Percentiles rank a stretch among this genome's conserved stretches.
Evolutionary conservation across 805 yeast species (phyloP).

Genomic region (Wickerhamomyces ciferrii): DNA sequence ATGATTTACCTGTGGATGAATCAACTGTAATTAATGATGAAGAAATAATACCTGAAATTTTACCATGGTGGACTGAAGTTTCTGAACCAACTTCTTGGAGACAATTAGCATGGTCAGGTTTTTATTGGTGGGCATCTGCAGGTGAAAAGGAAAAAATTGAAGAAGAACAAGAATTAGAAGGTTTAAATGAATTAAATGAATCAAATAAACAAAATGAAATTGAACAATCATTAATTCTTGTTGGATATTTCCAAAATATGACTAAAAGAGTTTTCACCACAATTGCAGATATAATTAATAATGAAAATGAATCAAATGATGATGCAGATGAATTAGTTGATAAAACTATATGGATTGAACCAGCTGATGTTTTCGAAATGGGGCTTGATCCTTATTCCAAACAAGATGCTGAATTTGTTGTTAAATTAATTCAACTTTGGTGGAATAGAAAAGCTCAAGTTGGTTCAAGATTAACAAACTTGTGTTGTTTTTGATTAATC

Average conservation of each 20-base stretch:
- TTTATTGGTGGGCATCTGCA: constrained; percentile 86
- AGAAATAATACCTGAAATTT: neutral
- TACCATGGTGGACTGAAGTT: constrained; percentile 39
- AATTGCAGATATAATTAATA: constrained; percentile 31
- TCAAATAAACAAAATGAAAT: constrained; percentile 16
- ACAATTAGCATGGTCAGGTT: constrained; percentile 61
- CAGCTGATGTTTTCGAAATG: constrained; percentile 47
- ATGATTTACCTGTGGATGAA: neutral
- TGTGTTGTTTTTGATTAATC: constrained; percentile 26
- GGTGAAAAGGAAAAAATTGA: constrained; percentile 49
- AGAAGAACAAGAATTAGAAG: constrained; percentile 36
- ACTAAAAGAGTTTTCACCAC: constrained; percentile 37
- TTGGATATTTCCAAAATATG: constrained; percentile 48
- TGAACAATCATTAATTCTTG: constrained; percentile 23
- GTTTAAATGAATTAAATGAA: constrained; percentile 15
- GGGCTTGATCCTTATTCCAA: constrained; percentile 51
- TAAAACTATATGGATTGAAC: constrained; percentile 22
- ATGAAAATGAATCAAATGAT: constrained; percentile 13
- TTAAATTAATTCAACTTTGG: constrained; percentile 38
- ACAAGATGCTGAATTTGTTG: constrained; percentile 39
- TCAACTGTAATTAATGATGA: neutral
- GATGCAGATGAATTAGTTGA: constrained; percentile 3
- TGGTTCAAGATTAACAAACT: constrained; percentile 28
- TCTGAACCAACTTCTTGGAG: constrained; percentile 49
- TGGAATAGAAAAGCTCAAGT: constrained; percentile 38